A percentile compares a stretch with the other conserved stretches of the same genome.
Conservation (phyloP, 2,329 filamentous ascomycete genomes). For the Diaporthe longicolla region DNA sequence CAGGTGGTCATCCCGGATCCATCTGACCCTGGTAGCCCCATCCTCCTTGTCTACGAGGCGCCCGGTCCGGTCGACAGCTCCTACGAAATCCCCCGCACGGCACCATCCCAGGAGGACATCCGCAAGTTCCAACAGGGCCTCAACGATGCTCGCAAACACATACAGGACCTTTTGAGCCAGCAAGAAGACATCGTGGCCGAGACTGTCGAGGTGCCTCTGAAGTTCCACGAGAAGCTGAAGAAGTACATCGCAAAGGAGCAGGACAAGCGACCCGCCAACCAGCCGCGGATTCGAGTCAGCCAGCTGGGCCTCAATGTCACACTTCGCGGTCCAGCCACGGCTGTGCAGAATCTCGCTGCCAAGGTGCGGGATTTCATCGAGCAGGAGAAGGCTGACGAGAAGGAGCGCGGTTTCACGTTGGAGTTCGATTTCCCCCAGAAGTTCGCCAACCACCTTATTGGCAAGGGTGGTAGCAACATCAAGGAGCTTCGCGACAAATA, state of each 20-base stretch:
- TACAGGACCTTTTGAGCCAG: conserved; percentile 69
- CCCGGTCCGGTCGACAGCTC: conserved; percentile 60
- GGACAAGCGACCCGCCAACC: conserved; percentile 66
- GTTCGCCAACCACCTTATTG: conserved; percentile 87
- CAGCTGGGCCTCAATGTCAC: conserved; percentile 74
- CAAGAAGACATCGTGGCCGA: conserved; percentile 68
- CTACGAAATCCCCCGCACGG: conserved; percentile 69
- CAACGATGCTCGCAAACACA: conserved; percentile 69
- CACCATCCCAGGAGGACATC: conserved; percentile 65
- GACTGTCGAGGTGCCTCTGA: conserved; percentile 70
- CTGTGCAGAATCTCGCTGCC: conserved; percentile 78
- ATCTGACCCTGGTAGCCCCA: conserved; percentile 69
- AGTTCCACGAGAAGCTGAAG: conserved; percentile 75
- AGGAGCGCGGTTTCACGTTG: conserved; percentile 89
- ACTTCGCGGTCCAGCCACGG: conserved; percentile 81
- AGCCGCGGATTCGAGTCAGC: conserved; percentile 73
- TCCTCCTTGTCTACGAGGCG: conserved; percentile 83
- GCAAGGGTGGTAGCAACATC: conserved; percentile 77
- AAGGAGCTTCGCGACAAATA: conserved; percentile 76
- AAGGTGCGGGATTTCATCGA: conserved; percentile 86
- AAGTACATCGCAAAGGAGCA: conserved; percentile 77
- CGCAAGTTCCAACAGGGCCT: conserved; percentile 69
- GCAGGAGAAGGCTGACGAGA: conserved; percentile 92
- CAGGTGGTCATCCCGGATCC: conserved; percentile 79
- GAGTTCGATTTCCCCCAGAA: conserved; percentile 96